Base-by-base conservation (phyloP, 2,329 filamentous ascomycete species). In the Lachnellula subtilissima region DNA sequence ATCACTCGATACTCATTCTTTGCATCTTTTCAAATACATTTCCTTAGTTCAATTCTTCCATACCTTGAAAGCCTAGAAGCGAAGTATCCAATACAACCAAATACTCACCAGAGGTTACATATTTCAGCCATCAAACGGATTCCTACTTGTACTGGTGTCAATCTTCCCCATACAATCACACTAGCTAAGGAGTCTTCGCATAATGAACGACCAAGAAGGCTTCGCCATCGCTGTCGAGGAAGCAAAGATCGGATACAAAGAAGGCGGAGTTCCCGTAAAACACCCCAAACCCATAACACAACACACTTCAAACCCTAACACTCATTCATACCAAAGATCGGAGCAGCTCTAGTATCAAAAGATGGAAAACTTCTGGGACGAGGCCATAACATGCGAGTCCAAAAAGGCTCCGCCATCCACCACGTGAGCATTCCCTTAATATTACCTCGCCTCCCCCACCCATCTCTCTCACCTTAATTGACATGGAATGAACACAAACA, bases 321-420 rank as follows among this genome's bases (percentile, higher is more conserved):
- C 37, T 23, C 47, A 15, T 40, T 23, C 47, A 25, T 17, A n/a
- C 39, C 11, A 39, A 59, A 79, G 76, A 80, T 81, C 54, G 79
- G 79, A 42, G 78, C 79, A 15, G 77, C 75, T 17, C 76, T 92
- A 25, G 79, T 91, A n/a, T 80, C 82, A 40, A 80, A 79, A 55
- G 81, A 89, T 63, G 88, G 88, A 58, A 84, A 78, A 60, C 81
- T 91, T 42, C 76, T 91, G 4, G 88, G 88, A 17, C 77, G 80
- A 56, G 88, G 88, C 11, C 88, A 88, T 69, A 92, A 92, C 66
- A 84, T 87, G 84, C 78, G 88, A 54, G 81, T 90, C 17, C 88
- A 92, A 71, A 85, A 85, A 55, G 80, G 80, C 53, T 88, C 85
- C 67, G 77, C 87, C 3, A 88, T 86, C 39, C 78, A 91, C 63